Evolutionary conservation across 2,329 filamentous ascomycete species (phyloP), one percentile per base, ranked within the genome.

Genomic region (Sarocladiaceae sp.): DNA sequence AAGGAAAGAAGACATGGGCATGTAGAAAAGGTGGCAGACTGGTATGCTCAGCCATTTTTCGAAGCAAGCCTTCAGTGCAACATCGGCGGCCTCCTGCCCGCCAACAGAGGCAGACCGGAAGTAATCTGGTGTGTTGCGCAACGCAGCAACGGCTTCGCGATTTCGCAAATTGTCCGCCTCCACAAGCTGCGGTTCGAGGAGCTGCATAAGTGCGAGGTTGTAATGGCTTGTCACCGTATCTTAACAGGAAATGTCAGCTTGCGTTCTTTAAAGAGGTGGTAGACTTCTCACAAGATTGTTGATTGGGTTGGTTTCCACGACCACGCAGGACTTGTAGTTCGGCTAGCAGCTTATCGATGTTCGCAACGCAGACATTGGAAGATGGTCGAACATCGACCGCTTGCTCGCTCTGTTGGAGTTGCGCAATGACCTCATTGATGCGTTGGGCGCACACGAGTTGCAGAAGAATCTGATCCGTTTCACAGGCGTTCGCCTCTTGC

Each of bases 11-110:
- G 47, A 34, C 45, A 43, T 45, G 32, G 47, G 47, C 47, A 47
- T 45, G 42, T 49, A 20, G 18, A 35, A 35, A 19, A 35, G 12
- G 33, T 35, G 33, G 16, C 33, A 35, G 12, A 35, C 33, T 43
- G 45, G 47, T 23, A 49, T 49, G n/a, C 34, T 49, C 32, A 49
- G 20, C 47, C 47, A 49, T 23, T 45, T 18, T 39, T 49, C 47
- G 35, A 49, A 49, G 45, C 47, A 49, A 34, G 33, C 45, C 42
- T 43, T 47, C 33, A 47, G 35, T 18, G 46, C 46, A 26, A 27
- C 45, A 35, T 47, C 43, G 26, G 43, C 47, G n/a, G 39, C 44
- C 15, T 48, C 44, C 24, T 34, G 45, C 21, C 33, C 44, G 32
- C 33, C 33, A 19, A 13, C 20, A 37, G 47, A 44, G 23, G 44